Evolutionary conservation across 2,329 filamentous ascomycete species (phyloP), one percentile per base, ranked within the genome.

Genomic region (Juglanconis oblonga): DNA sequence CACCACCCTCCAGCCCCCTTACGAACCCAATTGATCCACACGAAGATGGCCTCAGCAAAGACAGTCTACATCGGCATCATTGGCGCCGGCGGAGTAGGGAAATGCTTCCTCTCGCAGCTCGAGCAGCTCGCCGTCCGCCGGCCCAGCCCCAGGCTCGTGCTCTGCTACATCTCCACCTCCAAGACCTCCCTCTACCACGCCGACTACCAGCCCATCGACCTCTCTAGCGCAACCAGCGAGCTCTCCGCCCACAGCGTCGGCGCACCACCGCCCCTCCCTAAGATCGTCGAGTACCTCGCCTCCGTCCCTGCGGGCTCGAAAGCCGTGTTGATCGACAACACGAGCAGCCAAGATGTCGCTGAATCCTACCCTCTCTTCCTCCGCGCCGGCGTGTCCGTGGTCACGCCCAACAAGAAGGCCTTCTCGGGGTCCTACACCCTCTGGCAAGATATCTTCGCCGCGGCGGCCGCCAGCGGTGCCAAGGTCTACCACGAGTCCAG

Each of bases 321-420:
- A 72, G 87, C 89, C 48, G 81, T 99, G 49, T 81, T 99, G 35
- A 88, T 99, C 66, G 95, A 99, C 82, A 98, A 98, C 79, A 99
- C 95, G 55, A 96, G 91, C 76, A 93, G 91, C 67, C 89, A 94
- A 68, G 87, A 90, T 65, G 83, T 99, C 35, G 95, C 94, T 52
- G 85, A 90, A 63, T 78, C 85, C 35, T 99, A 99, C 75, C 93
- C 95, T 1, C 74, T 83, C 51, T 91, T 96, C 74, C 80, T 99
- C 63, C 83, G 85, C 69, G 85, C 87, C 64, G 94, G 93, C 11
- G 88, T 99, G 74, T 94, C 87, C 75, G 87, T 99, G 68, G 91
- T 98, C 33, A 99, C 95, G 1, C 93, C 95, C 48, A 99, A 98
- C 82, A 99, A 99, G 81, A 99, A 99, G 78, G 94, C 90, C 13